Evolutionary conservation across 2,329 filamentous ascomycete species (phyloP).

Genomic region (Aspergillus pseudoterreus): DNA sequence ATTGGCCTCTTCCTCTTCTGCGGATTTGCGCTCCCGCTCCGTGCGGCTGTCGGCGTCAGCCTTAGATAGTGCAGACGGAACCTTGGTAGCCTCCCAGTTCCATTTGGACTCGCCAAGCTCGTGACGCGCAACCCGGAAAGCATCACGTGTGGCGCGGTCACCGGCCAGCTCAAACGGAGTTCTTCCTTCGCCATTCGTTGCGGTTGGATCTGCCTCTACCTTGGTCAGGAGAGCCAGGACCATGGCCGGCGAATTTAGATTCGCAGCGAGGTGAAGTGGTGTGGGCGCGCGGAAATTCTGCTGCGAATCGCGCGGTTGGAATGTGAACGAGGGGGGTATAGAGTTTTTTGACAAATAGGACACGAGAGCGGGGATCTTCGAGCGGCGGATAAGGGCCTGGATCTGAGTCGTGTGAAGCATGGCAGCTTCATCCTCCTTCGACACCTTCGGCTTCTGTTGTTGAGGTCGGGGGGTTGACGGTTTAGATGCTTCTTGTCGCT

Average conservation of each 20-base stretch:
- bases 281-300: slow-evolving; percentile 78
- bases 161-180: slow-evolving; percentile 83
- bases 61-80: slow-evolving; percentile 68
- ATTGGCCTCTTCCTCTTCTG: slow-evolving; percentile 64
- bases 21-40: slow-evolving; percentile 66
- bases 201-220: slow-evolving; percentile 68
- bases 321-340: slow-evolving; percentile 68
- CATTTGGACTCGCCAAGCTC: slow-evolving; percentile 74
- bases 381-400: slow-evolving; percentile 80
- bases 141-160: slow-evolving; percentile 79
- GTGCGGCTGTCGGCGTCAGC: slow-evolving; percentile 67
- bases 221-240: slow-evolving; percentile 73
- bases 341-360: slow-evolving; percentile 77
- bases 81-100: slow-evolving; percentile 72
- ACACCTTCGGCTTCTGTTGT: slow-evolving; percentile 56
- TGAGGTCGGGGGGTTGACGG: slow-evolving; percentile 28
- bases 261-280: slow-evolving; percentile 78
- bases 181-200: slow-evolving; percentile 70
- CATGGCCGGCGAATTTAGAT: slow-evolving; percentile 74
- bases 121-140: slow-evolving; percentile 81
- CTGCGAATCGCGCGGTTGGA: slow-evolving; percentile 63
- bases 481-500: slow-evolving; percentile 37
- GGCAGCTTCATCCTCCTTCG: slow-evolving; percentile 79
- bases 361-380: slow-evolving; percentile 81
- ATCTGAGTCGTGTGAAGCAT: slow-evolving; percentile 84